Conservation (phyloP, 1,284 basidiomycete genomes). For the Clitocybe nebularis region DNA sequence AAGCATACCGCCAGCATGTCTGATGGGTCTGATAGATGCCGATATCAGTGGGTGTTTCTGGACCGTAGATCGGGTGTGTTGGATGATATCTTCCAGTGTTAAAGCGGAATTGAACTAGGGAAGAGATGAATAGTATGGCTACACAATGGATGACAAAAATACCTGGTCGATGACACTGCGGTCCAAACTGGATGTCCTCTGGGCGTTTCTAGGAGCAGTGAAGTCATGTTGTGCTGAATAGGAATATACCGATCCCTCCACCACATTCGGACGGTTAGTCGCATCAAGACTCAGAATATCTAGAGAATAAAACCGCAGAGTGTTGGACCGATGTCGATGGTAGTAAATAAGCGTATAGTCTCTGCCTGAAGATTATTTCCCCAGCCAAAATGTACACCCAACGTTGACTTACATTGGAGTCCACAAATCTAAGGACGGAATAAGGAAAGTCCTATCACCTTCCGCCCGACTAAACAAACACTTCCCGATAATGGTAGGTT, state of each 20-base stretch:
- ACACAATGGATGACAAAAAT: neutral
- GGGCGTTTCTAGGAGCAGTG: conserved; percentile 17
- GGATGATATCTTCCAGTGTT: conserved; percentile 16
- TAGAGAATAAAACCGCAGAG: conserved; percentile 55
- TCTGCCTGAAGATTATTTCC: conserved; percentile 20
- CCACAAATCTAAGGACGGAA: conserved; percentile 17
- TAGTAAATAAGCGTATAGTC: conserved; percentile 43
- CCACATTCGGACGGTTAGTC: conserved; percentile 13
- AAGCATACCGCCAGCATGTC: neutral
- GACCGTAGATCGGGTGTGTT: conserved; percentile 3
- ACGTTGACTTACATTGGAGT: conserved; percentile 5
- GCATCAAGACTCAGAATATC: conserved; percentile 31
- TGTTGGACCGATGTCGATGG: conserved; percentile 39
- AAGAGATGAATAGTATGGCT: neutral
- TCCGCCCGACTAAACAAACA: conserved; percentile 20
- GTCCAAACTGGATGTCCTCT: conserved; percentile 16
- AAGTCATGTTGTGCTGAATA: conserved; percentile 26
- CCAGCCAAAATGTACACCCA: conserved; percentile 7
- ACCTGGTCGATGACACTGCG: conserved; percentile 20
- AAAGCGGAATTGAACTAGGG: conserved; percentile 26
- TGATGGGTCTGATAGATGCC: neutral
- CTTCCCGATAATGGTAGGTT: conserved; percentile 28
- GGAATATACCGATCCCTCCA: conserved; percentile 20
- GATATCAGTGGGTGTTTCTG: neutral
- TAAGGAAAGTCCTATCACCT: conserved; percentile 3